A percentile compares a stretch with the other conserved stretches of the same genome.
These are phyloP conservation scores for Quercus gilva DNA, from an alignment of 306 rosid species.

Conservation along the genomic window DNA sequence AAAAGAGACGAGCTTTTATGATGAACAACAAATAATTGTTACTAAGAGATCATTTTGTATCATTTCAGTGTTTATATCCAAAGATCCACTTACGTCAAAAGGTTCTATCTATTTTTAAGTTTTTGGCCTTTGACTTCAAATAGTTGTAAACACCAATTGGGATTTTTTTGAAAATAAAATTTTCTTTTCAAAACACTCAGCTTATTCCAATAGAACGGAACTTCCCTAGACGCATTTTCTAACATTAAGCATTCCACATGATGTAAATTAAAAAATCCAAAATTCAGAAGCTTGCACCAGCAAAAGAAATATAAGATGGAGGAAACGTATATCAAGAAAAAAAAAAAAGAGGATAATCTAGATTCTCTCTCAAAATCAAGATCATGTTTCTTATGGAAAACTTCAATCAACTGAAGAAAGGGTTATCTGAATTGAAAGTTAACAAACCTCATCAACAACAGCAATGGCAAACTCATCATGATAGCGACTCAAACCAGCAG, in stretches of 20 bases:
- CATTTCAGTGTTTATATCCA: not conserved
- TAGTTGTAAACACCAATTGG: not conserved
- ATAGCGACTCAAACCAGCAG: slow-evolving; percentile 96
- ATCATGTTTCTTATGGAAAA: slow-evolving; percentile 13
- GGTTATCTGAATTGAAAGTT: slow-evolving; percentile 8
- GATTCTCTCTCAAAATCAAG: slow-evolving; percentile 22
- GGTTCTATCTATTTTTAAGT: not conserved
- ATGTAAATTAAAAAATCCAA: not conserved
- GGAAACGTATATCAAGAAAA: not conserved
- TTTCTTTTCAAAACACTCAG: not conserved
- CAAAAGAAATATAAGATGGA: not conserved
- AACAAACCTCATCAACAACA: slow-evolving; percentile 89
- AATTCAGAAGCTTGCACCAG: not conserved
- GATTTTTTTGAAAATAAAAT: not conserved
- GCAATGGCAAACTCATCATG: slow-evolving; percentile 97
- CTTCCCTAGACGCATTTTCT: not conserved
- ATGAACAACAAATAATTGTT: not conserved
- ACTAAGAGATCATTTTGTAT: not conserved
- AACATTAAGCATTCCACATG: not conserved
- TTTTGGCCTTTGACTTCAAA: not conserved
- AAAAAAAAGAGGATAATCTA: not conserved
- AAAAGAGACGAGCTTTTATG: not conserved
- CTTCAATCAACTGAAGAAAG: slow-evolving; percentile 12
- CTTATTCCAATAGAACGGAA: not conserved
- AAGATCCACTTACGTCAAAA: not conserved